These are phyloP conservation scores for Aegilops bicornis DNA, from an alignment of 176 grass and related monocot species.

Conservation along the genomic window DNA sequence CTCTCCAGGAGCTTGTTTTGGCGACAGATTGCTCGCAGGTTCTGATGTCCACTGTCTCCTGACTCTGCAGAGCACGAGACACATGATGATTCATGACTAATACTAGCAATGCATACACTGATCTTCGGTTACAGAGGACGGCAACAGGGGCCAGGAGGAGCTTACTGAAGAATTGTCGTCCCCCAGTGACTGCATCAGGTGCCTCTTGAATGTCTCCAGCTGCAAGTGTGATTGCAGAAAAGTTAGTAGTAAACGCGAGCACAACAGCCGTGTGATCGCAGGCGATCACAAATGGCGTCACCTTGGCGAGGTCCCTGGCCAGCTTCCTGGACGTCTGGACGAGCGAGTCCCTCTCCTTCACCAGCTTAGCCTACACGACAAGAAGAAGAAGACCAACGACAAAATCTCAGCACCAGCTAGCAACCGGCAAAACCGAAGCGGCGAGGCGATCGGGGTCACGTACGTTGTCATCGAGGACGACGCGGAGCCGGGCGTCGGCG, in stretches of 20 bases:
- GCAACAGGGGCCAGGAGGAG: background rate
- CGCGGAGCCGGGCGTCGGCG: constrained; percentile 50
- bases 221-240: background rate
- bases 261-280: background rate
- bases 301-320: constrained; percentile 80
- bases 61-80: constrained; percentile 33
- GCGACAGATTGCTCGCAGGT: constrained; percentile 67
- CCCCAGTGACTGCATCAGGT: constrained; percentile 84
- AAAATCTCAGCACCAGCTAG: background rate
- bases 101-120: background rate
- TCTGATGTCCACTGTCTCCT: constrained; percentile 74
- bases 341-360: constrained; percentile 71
- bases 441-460: background rate
- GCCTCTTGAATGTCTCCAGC: constrained; percentile 92
- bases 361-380: constrained; percentile 51
- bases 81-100: background rate
- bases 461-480: constrained; percentile 73
- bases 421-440: background rate
- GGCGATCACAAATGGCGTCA: background rate
- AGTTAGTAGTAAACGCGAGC: background rate
- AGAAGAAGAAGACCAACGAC: background rate
- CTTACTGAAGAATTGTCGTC: constrained; percentile 63
- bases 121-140: background rate
- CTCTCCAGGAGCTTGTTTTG: constrained; percentile 76
- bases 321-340: constrained; percentile 84